A percentile compares a stretch with the other conserved stretches of the same genome.
These are phyloP conservation scores for Suillus ampliporus DNA, from an alignment of 768 basidiomycete species.

Conservation along the genomic window DNA sequence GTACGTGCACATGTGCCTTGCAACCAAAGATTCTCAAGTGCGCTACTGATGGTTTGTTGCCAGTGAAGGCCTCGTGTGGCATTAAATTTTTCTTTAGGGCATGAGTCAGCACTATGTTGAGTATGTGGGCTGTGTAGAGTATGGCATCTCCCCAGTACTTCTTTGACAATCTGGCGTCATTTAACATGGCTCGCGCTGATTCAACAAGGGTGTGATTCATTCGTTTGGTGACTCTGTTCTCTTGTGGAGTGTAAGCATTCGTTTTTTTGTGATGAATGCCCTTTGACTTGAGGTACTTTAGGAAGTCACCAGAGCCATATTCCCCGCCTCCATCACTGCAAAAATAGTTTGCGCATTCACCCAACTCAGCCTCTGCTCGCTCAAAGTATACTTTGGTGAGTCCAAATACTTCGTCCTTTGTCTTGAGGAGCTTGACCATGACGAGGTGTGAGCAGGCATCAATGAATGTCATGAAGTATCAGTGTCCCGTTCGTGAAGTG, in stretches of 20 bases:
- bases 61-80: constrained; percentile 27
- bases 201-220: constrained; percentile 13
- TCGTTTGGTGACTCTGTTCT: constrained; percentile 7
- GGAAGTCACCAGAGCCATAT: constrained; percentile 28
- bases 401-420: constrained; percentile 17
- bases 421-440: constrained; percentile 16
- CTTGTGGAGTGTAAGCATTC: constrained; percentile 15
- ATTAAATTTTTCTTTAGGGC: constrained; percentile 21
- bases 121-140: not conserved
- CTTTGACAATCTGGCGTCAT: not conserved
- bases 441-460: constrained; percentile 25
- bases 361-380: constrained; percentile 15
- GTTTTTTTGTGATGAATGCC: constrained; percentile 13
- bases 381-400: constrained; percentile 24
- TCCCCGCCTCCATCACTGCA: constrained; percentile 33
- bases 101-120: not conserved
- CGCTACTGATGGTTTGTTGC: constrained; percentile 26
- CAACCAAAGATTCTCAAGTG: constrained; percentile 29
- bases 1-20: constrained; percentile 31
- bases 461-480: constrained; percentile 27
- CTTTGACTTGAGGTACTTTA: constrained; percentile 23
- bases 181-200: constrained; percentile 2
- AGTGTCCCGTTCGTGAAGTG: constrained; percentile 3
- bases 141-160: constrained; percentile 13
- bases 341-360: constrained; percentile 23